Percentiles rank a stretch among this genome's conserved stretches.
Conservation (phyloP, 306 rosid species). For the Malus domestica region ASM211411v1 NC_041796.1:34501-35000, state of each 20-base stretch:
- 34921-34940: no score
- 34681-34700: constrained; percentile 55
- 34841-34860: no score
- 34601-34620: constrained; percentile 28
- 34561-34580: constrained; percentile 36
- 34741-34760: constrained; percentile 61
- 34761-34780: constrained; percentile 44
- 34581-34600: constrained; percentile 39
- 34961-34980: no score
- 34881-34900: no score
- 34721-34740: constrained; percentile 35
- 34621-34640: constrained; percentile 41
- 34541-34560: constrained; percentile 2
- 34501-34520: constrained; percentile 34
- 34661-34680: constrained; percentile 48
- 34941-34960: no score
- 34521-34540: constrained; percentile 34
- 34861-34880: no score
- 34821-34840: constrained; percentile 35
- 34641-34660: constrained; percentile 47
- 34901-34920: no score
- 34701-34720: constrained; percentile 42
- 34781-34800: constrained; percentile 40
- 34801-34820: constrained; percentile 45
- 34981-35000: no score